Evolutionary conservation across 1,284 basidiomycete species (phyloP), one percentile per base, ranked within the genome.

Genomic region (Tilletiaria anomala): DNA sequence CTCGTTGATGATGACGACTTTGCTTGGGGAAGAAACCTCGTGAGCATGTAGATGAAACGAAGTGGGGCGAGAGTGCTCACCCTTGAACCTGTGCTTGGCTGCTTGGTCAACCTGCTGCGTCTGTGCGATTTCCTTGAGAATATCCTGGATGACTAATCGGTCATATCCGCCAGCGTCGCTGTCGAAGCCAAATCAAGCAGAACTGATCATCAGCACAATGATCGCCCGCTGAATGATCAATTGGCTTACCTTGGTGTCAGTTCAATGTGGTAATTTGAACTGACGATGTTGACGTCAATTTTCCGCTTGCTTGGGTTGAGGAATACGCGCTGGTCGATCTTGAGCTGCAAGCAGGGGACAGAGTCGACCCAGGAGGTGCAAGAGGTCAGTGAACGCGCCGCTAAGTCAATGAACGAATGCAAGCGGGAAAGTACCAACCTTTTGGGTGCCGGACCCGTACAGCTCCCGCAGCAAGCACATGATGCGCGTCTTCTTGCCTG

Each of bases 1-100:
- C 70, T 96, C 91, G 60, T 97, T 94, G 68, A 99, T 96, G 45
- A 97, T 77, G 35, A 97, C 91, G n/a, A 91, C 91, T 93, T 56
- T 3, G n/a, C 6, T 23, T n/a, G 26, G 23, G 35, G 17, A 10
- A 32, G 8, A 32, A 46, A 19, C 8, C 16, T 11, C n/a, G n/a
- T n/a, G n/a, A n/a, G n/a, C n/a, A n/a, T n/a, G n/a, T n/a, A n/a
- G n/a, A n/a, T n/a, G n/a, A n/a, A n/a, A n/a, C n/a, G n/a, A n/a
- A n/a, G n/a, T n/a, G n/a, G 4, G 8, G 31, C 14, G 21, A 32
- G 18, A 21, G 18, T n/a, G 45, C 71, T 35, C 35, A 85, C 88
- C 87, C 73, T 99, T 99, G 72, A 97, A 97, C 44, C 83, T 75
- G 58, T 96, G 89, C 65, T 83, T 89, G 0, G 93, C 91, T 61